Evolutionary conservation across 345 rosid genomes (phyloP).

Genomic region (Gossypium ekmanianum): DNA sequence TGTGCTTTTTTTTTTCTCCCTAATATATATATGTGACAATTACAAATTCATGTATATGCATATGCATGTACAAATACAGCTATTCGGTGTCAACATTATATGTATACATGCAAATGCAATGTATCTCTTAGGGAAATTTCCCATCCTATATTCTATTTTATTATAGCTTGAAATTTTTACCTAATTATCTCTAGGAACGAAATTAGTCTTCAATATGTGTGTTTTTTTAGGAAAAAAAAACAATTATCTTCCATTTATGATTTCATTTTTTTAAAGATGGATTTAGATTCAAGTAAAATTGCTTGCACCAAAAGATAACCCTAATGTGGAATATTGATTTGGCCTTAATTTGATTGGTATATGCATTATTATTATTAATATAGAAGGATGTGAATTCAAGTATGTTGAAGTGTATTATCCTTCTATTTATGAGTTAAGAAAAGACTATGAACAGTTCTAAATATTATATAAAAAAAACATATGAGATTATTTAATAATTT

Average conservation of each 20-base stretch:
- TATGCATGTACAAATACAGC: background rate
- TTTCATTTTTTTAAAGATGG: background rate
- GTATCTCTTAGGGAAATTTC: background rate
- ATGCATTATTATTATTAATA: too few species aligned
- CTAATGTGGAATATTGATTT: too few species aligned
- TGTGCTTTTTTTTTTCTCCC: slow-evolving; percentile 3
- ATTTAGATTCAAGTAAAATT: too few species aligned
- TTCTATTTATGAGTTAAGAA: accelerated
- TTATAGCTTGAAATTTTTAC: background rate
- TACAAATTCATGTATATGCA: background rate
- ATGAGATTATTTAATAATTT: too few species aligned
- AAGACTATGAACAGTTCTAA: accelerated
- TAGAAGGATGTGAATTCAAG: too few species aligned
- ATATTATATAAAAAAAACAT: too few species aligned
- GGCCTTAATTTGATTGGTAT: too few species aligned
- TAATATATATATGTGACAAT: background rate
- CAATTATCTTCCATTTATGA: background rate
- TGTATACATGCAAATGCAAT: background rate
- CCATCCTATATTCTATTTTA: background rate
- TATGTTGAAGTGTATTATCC: too few species aligned
- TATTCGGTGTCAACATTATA: background rate
- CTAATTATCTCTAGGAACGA: background rate
- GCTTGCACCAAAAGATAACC: too few species aligned
- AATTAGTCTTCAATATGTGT: background rate
- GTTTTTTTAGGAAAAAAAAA: background rate